Base-by-base conservation (phyloP, 2,329 filamentous ascomycete species). In the Tetracladium maxilliforme region DNA sequence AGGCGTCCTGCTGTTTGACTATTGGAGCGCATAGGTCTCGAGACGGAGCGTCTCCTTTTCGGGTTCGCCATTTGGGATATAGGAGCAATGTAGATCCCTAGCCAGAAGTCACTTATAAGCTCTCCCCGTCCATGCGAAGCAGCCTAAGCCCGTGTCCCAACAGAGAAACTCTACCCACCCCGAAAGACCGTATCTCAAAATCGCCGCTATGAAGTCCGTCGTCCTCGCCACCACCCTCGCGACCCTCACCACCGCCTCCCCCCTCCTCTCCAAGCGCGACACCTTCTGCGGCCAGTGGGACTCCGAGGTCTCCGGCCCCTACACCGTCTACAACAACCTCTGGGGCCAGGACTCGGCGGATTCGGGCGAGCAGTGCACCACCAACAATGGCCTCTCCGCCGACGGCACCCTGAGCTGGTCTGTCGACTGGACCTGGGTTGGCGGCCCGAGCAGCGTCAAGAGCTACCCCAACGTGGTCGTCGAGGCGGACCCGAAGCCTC, bases 131-230 rank as follows among this genome's bases (percentile, higher is more conserved):
- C n/a, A n/a, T n/a, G n/a, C n/a, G n/a, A n/a, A n/a, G n/a, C n/a
- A n/a, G n/a, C n/a, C n/a, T n/a, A n/a, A n/a, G n/a, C n/a, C n/a
- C n/a, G n/a, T n/a, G n/a, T n/a, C n/a, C n/a, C n/a, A n/a, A n/a
- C n/a, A n/a, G n/a, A n/a, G n/a, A n/a, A n/a, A n/a, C n/a, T n/a
- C n/a, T n/a, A n/a, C n/a, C n/a, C n/a, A n/a, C n/a, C n/a, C n/a
- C n/a, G n/a, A n/a, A n/a, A n/a, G n/a, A n/a, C n/a, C n/a, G n/a
- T n/a, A n/a, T n/a, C n/a, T n/a, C n/a, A n/a, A n/a, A n/a, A n/a
- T n/a, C 43, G 71, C 71, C 4, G 70, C 70, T 25, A 56, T 76
- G 23, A 77, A 76, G 44, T 58, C 77, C 26, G 49, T 70, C 19
- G 54, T 68, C 24, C 76, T 75, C 45, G 67, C 69, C 14, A 45